Evolutionary conservation across 2,329 filamentous ascomycete species (phyloP), one percentile per base, ranked within the genome.

Genomic region (Aspergillus aculeatinus): DNA sequence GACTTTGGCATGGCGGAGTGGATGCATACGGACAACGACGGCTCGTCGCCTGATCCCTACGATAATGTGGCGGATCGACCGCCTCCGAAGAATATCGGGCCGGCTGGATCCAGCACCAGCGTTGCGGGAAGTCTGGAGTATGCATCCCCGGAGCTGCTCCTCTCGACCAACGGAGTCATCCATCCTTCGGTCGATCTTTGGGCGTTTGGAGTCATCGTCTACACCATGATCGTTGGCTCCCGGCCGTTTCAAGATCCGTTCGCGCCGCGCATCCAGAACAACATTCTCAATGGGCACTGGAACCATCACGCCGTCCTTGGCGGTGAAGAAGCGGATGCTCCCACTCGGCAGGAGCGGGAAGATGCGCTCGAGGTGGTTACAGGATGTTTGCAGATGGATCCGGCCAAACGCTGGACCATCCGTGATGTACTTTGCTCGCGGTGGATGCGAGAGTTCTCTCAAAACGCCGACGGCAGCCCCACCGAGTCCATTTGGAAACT

Each of bases 1-100:
- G 87, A 89, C 69, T 89, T 89, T 68, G 87, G 87, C 51, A 87
- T 89, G 78, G 86, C 87, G 12, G 87, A 89, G 69, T 89, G 87
- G 77, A 81, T 89, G 63, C 80, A 81, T 23, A 82, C 78, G 58
- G 85, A 86, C 61, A 80, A 81, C 60, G 81, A 81, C 23, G 77
- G 78, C 27, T 78, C 80, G 60, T 80, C 81, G 10, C 76, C 79
- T 12, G 81, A 82, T 61, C 81, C 82, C 6, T 80, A 80, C 58
- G 77, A 79, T 57, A 75, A 78, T 63, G 72, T 73, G 11, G 73
- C 73, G 5, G 80, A 82, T 66, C 75, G 80, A 10, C 79, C 82
- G 55, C 78, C 82, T 27, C 74, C 76, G 7, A 75, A 77, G 61
- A 81, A 79, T 63, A 83, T 85, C 58, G 82, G 83, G 1, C 84